These are phyloP conservation scores for Leucocoprinus sp. DNA, from an alignment of 768 basidiomycete species.

Conservation along the genomic window DNA sequence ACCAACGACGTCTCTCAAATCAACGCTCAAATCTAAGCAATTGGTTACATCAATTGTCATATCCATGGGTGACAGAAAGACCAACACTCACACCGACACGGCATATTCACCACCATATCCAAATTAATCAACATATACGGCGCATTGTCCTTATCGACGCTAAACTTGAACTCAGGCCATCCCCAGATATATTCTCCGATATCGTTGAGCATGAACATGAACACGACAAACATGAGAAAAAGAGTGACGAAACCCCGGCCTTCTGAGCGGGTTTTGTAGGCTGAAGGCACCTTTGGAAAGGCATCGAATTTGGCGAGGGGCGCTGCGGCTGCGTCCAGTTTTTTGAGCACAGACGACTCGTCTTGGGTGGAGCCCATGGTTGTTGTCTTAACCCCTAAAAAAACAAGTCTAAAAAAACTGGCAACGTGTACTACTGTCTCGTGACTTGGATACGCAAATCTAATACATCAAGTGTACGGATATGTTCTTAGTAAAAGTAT, in stretches of 20 bases:
- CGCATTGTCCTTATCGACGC: constrained; percentile 58
- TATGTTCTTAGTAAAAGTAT: constrained; percentile 19
- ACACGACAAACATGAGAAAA: constrained; percentile 55
- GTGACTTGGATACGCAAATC: constrained; percentile 2
- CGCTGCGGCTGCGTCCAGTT: constrained; percentile 58
- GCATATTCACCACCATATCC: constrained; percentile 89
- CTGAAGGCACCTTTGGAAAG: constrained; percentile 76
- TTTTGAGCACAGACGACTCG: constrained; percentile 35
- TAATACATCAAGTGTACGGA: not conserved
- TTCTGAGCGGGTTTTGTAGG: constrained; percentile 74
- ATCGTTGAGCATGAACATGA: constrained; percentile 80
- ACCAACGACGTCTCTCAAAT: constrained; percentile 88
- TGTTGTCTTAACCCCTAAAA: too few relatives aligned
- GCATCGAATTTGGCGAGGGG: constrained; percentile 76
- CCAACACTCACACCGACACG: constrained; percentile 74
- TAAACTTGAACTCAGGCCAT: constrained; percentile 86
- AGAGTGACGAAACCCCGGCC: constrained; percentile 77
- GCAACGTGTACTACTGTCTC: constrained; percentile 10
- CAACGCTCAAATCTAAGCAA: constrained; percentile 68
- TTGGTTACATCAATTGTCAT: constrained; percentile 7
- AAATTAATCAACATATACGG: constrained; percentile 80
- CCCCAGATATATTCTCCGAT: constrained; percentile 90
- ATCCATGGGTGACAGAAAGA: not conserved
- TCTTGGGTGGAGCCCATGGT: constrained; percentile 8
- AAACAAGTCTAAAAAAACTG: too few relatives aligned